phyloP scores from a whole-genome alignment of 805 yeast species.

The Maudiozyma bulderi region DNA sequence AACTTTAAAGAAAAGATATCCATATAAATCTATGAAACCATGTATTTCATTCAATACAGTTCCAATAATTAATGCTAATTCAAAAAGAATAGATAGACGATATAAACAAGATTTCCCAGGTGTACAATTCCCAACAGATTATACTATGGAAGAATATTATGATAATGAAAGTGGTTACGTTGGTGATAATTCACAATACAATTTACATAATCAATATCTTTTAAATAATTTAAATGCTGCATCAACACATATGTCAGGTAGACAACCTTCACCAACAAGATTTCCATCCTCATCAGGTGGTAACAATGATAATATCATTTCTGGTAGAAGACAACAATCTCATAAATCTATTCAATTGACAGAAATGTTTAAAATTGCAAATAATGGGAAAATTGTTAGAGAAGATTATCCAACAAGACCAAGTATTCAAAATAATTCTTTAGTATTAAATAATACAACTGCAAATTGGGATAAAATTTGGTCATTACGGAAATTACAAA shows the following conservation, averaged over 20 bases:
- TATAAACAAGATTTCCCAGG: conserved; percentile 18
- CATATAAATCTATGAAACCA: conserved; percentile 11
- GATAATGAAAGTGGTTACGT: conserved; percentile 22
- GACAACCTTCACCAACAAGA: background rate
- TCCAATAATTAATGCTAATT: conserved; percentile 16
- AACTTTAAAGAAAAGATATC: background rate
- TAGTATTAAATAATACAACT: conserved; percentile 22
- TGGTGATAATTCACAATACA: conserved; percentile 10
- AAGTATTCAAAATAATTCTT: conserved; percentile 21
- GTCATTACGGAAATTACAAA: conserved; percentile 11
- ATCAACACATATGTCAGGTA: background rate
- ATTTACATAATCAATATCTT: conserved; percentile 10
- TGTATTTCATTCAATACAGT: conserved; percentile 29
- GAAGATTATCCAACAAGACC: conserved; percentile 30
- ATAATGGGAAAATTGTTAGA: conserved; percentile 26
- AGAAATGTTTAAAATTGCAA: conserved; percentile 18
- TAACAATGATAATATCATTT: background rate
- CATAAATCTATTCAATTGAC: conserved; percentile 2
- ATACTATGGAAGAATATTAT: conserved; percentile 28
- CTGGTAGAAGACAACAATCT: background rate
- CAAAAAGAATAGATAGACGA: conserved; percentile 8
- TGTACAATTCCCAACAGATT: conserved; percentile 18
- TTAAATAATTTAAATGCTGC: background rate
- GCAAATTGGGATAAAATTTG: conserved; percentile 17
- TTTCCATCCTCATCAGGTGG: conserved; percentile 5